Conservation (phyloP, 371 early-diverging fungal genomes). For the Smittium culicis region DNA sequence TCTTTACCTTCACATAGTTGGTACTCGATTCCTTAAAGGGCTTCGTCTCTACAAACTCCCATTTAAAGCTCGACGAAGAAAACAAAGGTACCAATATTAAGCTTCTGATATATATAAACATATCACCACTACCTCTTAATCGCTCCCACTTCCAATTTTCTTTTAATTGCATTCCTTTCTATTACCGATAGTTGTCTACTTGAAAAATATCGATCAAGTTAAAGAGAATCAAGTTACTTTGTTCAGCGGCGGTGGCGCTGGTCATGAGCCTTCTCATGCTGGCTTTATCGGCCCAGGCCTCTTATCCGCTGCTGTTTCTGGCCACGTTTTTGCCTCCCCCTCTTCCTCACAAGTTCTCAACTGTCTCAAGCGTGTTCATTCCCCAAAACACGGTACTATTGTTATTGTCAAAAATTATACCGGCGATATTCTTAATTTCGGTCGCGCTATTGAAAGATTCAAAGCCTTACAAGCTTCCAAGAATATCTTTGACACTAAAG, state of each 20-base stretch:
- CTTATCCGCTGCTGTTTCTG: slow-evolving; percentile 64
- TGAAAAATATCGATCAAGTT: slow-evolving; percentile 35
- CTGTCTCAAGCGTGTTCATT: slow-evolving; percentile 46
- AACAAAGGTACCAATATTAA: slow-evolving; percentile 17
- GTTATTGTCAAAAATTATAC: slow-evolving; percentile 77
- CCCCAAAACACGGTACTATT: slow-evolving; percentile 47
- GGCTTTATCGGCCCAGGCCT: slow-evolving; percentile 59
- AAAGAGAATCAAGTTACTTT: slow-evolving; percentile 52
- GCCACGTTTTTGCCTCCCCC: slow-evolving; percentile 73
- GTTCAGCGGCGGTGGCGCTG: slow-evolving; percentile 67
- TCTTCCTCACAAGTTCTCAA: slow-evolving; percentile 54
- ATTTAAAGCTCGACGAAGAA: slow-evolving; percentile 28
- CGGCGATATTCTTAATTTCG: slow-evolving; percentile 66
- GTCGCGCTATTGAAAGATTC: slow-evolving; percentile 60
- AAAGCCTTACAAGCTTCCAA: slow-evolving; percentile 39
- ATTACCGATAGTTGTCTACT: slow-evolving; percentile 33
- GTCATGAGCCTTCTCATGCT: slow-evolving; percentile 72
- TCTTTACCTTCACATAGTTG: slow-evolving; percentile 14
- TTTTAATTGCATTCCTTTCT: slow-evolving; percentile 12
- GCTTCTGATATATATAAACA: background rate
- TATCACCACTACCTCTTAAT: too few relatives aligned
- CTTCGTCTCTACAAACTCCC: slow-evolving; percentile 34
- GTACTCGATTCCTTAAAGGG: slow-evolving; percentile 39
- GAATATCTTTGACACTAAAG: slow-evolving; percentile 31
- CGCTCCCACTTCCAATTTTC: slow-evolving; percentile 13